Base-by-base conservation (phyloP, 208 protist genomes). In the Balamuthia mandrillaris region DNA sequence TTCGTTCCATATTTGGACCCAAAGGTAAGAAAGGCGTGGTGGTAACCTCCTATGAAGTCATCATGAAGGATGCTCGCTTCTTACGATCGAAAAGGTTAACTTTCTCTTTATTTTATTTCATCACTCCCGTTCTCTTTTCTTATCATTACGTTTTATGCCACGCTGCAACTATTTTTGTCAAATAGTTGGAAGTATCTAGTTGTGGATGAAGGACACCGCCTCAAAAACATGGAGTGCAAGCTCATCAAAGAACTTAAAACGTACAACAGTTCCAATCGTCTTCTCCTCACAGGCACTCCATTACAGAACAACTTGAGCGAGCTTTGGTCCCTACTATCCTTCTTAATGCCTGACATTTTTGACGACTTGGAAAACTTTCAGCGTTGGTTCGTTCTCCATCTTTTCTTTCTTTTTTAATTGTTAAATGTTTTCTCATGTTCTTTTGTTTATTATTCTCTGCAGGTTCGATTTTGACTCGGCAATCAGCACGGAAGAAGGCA, bases 281-380 rank as follows among this genome's bases (percentile, higher is more conserved):
- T 98, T 27, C 92, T 98, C 24, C 89, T 98, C 31, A 98, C 96
- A 21, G 97, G 97, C 27, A 99, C 97, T 31, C 97, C 97, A 9
- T 58, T 99, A 9, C 98, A 99, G 92, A 99, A 99, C 91, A 98
- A 99, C 90, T 77, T 99, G 60, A 93, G 97, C 65, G 98, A 99
- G 92, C 90, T 99, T 41, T 99, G 97, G 97, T 93, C 97, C 31
- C 90, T 99, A 47, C 93, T 99, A 33, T 97, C 99, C 89, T 99
- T 98, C 88, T 88, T 99, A 7, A 94, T 98, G 37, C 97, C 97
- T 7, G 88, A 95, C 45, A 86, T 98, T 9, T 99, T 99, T 66
- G 51, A 84, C 52, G 91, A 92, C 44, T 54, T 87, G 44, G 95
- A 97, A 31, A 92, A 95, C 66, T 99, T 99, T 86, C 94, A 99